Conservation (phyloP, 2,329 filamentous ascomycete genomes). For the Biscogniauxia marginata region DNA sequence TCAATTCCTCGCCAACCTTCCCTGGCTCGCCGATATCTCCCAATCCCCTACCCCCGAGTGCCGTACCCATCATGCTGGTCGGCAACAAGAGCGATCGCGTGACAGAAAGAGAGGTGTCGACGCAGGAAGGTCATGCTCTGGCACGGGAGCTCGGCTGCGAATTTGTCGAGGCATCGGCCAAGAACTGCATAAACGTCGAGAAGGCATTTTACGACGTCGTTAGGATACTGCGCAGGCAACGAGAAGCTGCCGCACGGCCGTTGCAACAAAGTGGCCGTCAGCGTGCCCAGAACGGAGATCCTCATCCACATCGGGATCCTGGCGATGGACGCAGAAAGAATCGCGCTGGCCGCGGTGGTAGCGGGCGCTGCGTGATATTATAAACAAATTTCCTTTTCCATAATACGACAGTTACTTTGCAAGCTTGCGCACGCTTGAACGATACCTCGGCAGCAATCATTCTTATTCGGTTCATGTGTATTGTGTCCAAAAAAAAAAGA, state of each 20-base stretch:
- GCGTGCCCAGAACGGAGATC: slow-evolving; percentile 26
- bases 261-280: slow-evolving; percentile 28
- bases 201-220: slow-evolving; percentile 99
- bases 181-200: slow-evolving; percentile 97
- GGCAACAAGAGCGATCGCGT: slow-evolving; percentile 98
- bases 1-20: slow-evolving; percentile 72
- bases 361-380: slow-evolving; percentile 43
- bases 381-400: slow-evolving; percentile 26
- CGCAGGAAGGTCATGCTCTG: slow-evolving; percentile 89
- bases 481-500: slow-evolving; percentile 16
- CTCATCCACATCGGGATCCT: slow-evolving; percentile 15
- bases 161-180: slow-evolving; percentile 94
- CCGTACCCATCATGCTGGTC: slow-evolving; percentile 94
- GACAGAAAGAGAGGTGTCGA: slow-evolving; percentile 93
- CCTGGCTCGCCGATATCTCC: slow-evolving; percentile 67
- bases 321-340: slow-evolving; percentile 26
- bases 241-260: slow-evolving; percentile 53
- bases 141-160: slow-evolving; percentile 92
- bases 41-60: slow-evolving; percentile 57
- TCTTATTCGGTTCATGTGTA: slow-evolving; percentile 19
- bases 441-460: slow-evolving; percentile 23
- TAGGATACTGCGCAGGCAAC: slow-evolving; percentile 80
- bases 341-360: slow-evolving; percentile 31
- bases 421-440: slow-evolving; percentile 22
- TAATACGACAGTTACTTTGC: slow-evolving; percentile 13